Evolutionary conservation across 2,329 filamentous ascomycete species (phyloP).

Genomic region (Pseudogymnoascus pannorum): DNA sequence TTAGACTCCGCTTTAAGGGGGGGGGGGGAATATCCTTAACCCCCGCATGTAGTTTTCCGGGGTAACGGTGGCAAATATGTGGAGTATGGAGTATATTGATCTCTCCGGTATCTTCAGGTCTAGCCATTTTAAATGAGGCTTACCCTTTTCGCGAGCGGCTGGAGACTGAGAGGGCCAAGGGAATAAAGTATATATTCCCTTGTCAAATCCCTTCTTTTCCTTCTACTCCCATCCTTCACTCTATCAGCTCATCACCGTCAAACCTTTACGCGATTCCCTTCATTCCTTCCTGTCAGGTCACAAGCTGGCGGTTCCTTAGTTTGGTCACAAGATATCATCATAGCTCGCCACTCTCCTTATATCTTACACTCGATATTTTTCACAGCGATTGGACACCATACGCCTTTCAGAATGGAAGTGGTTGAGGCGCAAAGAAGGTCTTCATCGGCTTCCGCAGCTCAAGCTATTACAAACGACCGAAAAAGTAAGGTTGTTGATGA

Average conservation of each 20-base stretch:
- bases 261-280: background rate
- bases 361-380: background rate
- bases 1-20: background rate
- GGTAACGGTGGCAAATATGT: background rate
- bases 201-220: background rate
- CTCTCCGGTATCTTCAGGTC: background rate
- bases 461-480: background rate
- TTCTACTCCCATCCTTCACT: background rate
- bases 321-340: background rate
- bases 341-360: background rate
- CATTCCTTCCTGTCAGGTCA: background rate
- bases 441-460: background rate
- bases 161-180: background rate
- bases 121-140: background rate
- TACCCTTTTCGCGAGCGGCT: background rate
- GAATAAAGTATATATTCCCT: background rate
- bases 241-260: background rate
- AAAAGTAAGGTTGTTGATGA: background rate
- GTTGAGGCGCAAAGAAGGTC: background rate
- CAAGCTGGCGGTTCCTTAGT: background rate
- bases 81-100: background rate
- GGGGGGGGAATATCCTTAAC: background rate
- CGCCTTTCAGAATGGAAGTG: background rate
- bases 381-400: background rate
- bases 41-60: background rate